Evolutionary conservation across 352 stramenopile species (phyloP), one percentile per base, ranked within the genome.

Genomic region (Achlya hypogyna): DNA sequence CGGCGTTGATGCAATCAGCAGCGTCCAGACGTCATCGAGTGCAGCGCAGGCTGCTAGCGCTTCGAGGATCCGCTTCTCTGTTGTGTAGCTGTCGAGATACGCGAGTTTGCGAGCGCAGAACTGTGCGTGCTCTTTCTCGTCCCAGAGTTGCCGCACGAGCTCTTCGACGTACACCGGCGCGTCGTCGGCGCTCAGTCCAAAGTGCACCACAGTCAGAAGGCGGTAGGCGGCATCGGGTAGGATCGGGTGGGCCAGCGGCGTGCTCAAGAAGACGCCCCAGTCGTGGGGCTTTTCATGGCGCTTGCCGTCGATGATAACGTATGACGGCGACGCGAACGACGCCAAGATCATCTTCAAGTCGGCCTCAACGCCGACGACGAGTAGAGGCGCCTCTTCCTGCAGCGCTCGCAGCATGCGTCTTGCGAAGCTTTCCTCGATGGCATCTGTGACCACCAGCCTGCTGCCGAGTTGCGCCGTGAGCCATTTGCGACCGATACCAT

Each of bases 331-430:
- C n/a, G 43, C 20, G 18, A 20, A 28, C 32, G 42, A 59, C 9
- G 5, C 51, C 20, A 22, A 58, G 51, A 45, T 34, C 23, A 29
- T 59, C 29, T 27, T 42, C 20, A 67, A 60, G 14, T 67, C 18
- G 12, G 38, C 29, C 51, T 67, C 60, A 22, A 67, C 35, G 45
- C 47, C 31, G 40, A 42, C 20, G 34, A 67, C 35, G 0, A 67
- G 25, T 5, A 67, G 43, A 22, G 40, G 42, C 38, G 25, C 20
- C 12, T 58, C 6, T 2, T 4, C 9, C 29, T 67, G 51, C 2
- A 67, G 25, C 10, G 60, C 42, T 16, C 60, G 60, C 23, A 38
- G 40, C 22, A 40, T 67, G 9, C 42, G 14, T 1, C 60, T 18
- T 29, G 40, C 22, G 22, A 67, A 4, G 22, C 18, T 49, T 14